Conservation (phyloP, 73 alveolate species). For the Urostyla sp. region DNA sequence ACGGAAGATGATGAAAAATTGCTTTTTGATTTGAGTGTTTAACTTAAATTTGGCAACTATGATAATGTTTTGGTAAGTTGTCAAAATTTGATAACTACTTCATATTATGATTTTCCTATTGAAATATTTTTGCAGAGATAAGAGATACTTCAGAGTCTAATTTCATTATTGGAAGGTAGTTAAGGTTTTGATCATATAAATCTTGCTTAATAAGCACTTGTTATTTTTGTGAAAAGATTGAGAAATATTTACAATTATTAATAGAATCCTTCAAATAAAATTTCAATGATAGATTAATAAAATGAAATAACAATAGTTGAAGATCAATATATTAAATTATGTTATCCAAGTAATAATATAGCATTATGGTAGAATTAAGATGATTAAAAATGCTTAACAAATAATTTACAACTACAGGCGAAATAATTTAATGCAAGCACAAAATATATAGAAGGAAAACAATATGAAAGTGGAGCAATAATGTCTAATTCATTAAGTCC, state of each 20-base stretch:
- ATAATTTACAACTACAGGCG: neutral
- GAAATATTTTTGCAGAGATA: constrained; percentile 60
- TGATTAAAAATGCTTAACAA: no score
- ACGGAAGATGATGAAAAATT: constrained; percentile 51
- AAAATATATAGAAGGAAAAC: no score
- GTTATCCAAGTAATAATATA: constrained; percentile 48
- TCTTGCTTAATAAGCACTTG: constrained; percentile 28
- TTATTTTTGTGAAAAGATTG: constrained; percentile 31
- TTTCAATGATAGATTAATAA: constrained; percentile 17
- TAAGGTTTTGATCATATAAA: constrained; percentile 5
- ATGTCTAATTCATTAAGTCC: constrained; percentile 17
- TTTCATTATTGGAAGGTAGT: constrained; percentile 22
- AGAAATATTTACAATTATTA: constrained; percentile 14
- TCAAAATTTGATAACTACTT: neutral
- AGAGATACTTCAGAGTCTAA: constrained; percentile 25
- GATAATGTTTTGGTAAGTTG: constrained; percentile 24
- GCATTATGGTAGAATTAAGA: constrained; percentile 20
- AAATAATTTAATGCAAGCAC: no score
- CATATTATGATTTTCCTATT: constrained; percentile 46
- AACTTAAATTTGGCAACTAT: constrained; percentile 54
- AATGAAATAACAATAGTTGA: constrained; percentile 3
- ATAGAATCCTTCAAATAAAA: constrained; percentile 25
- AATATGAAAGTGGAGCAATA: neutral
- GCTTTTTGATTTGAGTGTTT: constrained; percentile 51
- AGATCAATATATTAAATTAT: neutral